Evolutionary conservation across 2,329 filamentous ascomycete genomes (phyloP), one percentile per base, ranked within the genome.

Genomic region (Fusarium anthophilum): DNA sequence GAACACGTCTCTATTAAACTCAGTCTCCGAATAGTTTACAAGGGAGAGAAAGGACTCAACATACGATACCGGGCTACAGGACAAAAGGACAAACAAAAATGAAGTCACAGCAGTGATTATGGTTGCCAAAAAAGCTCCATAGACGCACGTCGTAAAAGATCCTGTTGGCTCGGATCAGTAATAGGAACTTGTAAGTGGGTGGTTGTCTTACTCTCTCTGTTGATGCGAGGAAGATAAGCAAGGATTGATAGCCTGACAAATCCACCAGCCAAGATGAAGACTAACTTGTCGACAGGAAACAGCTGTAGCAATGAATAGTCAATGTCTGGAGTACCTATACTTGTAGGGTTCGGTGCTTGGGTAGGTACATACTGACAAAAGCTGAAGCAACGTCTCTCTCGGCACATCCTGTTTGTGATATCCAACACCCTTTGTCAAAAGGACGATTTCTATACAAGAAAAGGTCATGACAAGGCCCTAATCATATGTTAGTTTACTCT

Each of bases 201-300:
- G 37, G 14, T 17, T 15, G 3, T 20, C 74, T 45, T 72, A 78
- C 76, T 65, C 22, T 75, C 65, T 68, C 56, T 69, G 26, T 68
- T 69, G 8, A 77, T 50, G 10, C 75, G 76, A 50, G 75, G 69
- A 20, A 78, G 64, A 44, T 63, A 78, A 24, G 68, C 57, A 24
- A 78, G 45, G 32, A 78, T 75, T 8, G 76, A 78, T 14, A 78
- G 54, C 37, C 75, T 70, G 32, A 76, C 76, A 63, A 78, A 69
- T 10, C 76, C 75, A 13, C 55, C 60, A 2, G 66, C 61, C n/a
- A 66, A 22, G 44, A 78, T 63, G 56, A 76, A 78, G 28, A 78
- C 35, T 11, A 78, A 50, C 22, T 74, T 63, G 18, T 67, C 71
- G 35, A 76, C 43, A 10, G 76, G 75, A 24, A 78, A 28, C 8